Conservation (phyloP, 768 basidiomycete genomes). For the Leccinum pellstonianum region DNA sequence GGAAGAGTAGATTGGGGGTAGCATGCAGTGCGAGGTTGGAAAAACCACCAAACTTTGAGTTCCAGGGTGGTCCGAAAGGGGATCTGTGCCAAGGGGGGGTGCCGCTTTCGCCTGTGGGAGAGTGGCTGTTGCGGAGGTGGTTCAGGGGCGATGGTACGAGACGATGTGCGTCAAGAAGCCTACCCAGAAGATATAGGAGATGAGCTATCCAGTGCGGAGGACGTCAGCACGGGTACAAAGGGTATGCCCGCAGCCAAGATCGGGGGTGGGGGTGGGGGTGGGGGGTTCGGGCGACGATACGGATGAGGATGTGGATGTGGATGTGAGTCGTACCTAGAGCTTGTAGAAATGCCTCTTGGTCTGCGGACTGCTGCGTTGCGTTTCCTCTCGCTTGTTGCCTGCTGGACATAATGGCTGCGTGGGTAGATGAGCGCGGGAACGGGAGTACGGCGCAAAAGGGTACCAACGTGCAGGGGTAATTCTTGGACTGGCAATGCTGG, state of each 20-base stretch:
- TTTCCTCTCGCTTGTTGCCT: constrained; percentile 84
- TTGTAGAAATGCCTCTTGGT: constrained; percentile 60
- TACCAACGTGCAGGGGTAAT: constrained; percentile 88
- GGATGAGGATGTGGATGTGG: background rate
- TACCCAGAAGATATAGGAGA: constrained; percentile 38
- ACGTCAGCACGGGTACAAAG: constrained; percentile 30
- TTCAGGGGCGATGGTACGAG: constrained; percentile 25
- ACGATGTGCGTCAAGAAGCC: constrained; percentile 36
- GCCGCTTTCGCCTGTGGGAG: constrained; percentile 27
- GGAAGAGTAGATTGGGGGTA: constrained; percentile 65
- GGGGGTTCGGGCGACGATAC: background rate
- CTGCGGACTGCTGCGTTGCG: constrained; percentile 58
- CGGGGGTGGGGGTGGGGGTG: constrained; percentile 2
- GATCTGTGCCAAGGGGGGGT: constrained; percentile 31
- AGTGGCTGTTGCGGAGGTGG: constrained; percentile 29
- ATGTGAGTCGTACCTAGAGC: constrained; percentile 41
- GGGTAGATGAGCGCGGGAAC: constrained; percentile 20
- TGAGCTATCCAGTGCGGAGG: constrained; percentile 17
- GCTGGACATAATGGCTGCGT: constrained; percentile 73
- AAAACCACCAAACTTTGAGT: constrained; percentile 34
- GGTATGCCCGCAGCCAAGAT: constrained; percentile 25
- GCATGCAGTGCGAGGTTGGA: constrained; percentile 56
- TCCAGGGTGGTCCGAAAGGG: constrained; percentile 28
- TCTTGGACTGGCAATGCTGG: constrained; percentile 84
- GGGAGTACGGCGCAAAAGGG: constrained; percentile 16